phyloP scores from a whole-genome alignment of 2,329 filamentous ascomycete genomes.

The Sodiomyces alkalinus region DNA sequence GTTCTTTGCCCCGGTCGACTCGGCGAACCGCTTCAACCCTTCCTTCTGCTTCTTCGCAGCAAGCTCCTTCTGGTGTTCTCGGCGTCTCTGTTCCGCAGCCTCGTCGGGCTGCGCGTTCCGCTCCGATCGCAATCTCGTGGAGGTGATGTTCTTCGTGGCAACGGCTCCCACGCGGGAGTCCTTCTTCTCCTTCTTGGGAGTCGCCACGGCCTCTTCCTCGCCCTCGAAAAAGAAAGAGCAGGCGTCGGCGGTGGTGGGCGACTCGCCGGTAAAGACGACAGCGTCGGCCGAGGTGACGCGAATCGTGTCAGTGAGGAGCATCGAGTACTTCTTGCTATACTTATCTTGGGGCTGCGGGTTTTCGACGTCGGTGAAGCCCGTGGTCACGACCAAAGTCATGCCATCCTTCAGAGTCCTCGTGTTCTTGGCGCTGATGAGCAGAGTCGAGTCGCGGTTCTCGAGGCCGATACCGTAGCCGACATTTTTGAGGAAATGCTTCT shows the following conservation, averaged over 20 bases:
- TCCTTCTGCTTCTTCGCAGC: conserved; percentile 80
- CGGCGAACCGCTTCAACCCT: conserved; percentile 71
- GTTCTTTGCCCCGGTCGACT: conserved; percentile 71
- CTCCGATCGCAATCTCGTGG: conserved; percentile 82
- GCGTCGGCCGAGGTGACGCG: conserved; percentile 68
- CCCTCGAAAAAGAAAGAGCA: conserved; percentile 99
- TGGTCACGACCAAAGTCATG: conserved; percentile 88
- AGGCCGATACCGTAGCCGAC: conserved; percentile 87
- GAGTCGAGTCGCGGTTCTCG: conserved; percentile 71
- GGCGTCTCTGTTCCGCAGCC: conserved; percentile 72
- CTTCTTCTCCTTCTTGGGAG: conserved; percentile 84
- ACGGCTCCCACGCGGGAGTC: conserved; percentile 72
- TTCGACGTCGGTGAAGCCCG: conserved; percentile 77
- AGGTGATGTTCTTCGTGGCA: conserved; percentile 88
- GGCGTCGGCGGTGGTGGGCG: conserved; percentile 78
- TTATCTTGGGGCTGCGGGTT: conserved; percentile 82
- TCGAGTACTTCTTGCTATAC: conserved; percentile 74
- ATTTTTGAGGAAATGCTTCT: conserved; percentile 88
- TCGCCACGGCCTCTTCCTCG: conserved; percentile 72
- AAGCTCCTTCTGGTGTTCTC: conserved; percentile 83
- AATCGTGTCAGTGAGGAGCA: conserved; percentile 85
- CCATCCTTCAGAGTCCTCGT: conserved; percentile 73
- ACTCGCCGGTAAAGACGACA: conserved; percentile 86
- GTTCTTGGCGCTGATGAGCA: conserved; percentile 81
- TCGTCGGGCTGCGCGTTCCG: conserved; percentile 79